A percentile compares a stretch with the other conserved stretches of the same genome.
Evolutionary conservation across 2,329 filamentous ascomycete genomes (phyloP).

Genomic region (Fusarium nanum): DNA sequence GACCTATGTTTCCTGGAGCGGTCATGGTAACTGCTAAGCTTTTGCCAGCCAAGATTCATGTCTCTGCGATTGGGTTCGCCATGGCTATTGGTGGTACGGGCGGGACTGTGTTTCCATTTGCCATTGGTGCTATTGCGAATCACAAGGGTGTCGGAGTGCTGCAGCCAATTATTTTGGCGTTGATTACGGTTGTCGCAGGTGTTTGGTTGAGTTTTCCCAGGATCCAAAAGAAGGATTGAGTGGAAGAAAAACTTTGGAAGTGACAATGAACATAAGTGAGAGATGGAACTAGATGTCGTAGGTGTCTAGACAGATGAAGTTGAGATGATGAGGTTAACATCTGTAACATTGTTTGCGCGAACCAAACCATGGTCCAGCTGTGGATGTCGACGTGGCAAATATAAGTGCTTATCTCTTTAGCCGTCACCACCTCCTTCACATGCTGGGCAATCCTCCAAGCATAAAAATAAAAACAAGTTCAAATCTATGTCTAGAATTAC

Average conservation of each 20-base stretch:
- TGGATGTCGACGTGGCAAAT: accelerated
- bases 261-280: accelerated
- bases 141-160: conserved; percentile 61
- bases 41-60: conserved; percentile 75
- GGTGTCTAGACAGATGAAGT: accelerated
- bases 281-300: not conserved
- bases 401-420: accelerated
- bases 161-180: conserved; percentile 61
- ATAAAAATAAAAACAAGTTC: accelerated
- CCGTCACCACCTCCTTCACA: not conserved
- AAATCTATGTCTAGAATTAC: not conserved
- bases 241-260: accelerated
- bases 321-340: not conserved
- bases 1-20: conserved; percentile 77
- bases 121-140: conserved; percentile 71
- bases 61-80: conserved; percentile 78
- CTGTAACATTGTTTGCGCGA: accelerated
- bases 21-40: conserved; percentile 78
- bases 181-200: conserved; percentile 52
- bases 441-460: no score
- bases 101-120: conserved; percentile 70
- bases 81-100: conserved; percentile 78
- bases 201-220: conserved; percentile 54
- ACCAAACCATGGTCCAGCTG: no score
- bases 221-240: conserved; percentile 49